phyloP scores from a whole-genome alignment of 2,329 filamentous ascomycete genomes.

The Fusarium piperis region DNA sequence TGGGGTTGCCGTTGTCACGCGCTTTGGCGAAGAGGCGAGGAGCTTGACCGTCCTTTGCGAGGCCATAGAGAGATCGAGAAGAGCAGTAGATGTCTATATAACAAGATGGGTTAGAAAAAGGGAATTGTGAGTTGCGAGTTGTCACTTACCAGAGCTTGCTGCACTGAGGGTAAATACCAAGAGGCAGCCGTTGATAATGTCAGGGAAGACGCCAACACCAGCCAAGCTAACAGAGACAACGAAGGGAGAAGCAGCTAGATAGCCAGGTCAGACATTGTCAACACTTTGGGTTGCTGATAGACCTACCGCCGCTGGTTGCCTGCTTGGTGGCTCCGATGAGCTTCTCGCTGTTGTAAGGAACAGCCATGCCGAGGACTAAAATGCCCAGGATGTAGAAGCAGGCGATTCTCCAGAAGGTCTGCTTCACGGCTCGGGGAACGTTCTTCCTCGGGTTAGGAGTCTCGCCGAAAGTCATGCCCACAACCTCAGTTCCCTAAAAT shows the following conservation, averaged over 20 bases:
- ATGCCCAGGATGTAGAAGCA: slow-evolving; percentile 40
- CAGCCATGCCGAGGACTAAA: slow-evolving; percentile 38
- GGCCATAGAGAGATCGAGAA: slow-evolving; percentile 49
- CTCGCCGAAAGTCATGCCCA: slow-evolving; percentile 33
- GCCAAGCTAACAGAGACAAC: slow-evolving; percentile 36
- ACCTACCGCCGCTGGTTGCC: slow-evolving; percentile 19
- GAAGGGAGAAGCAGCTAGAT: slow-evolving; percentile 34
- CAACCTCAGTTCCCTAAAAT: slow-evolving; percentile 20
- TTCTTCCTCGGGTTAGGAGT: slow-evolving; percentile 38
- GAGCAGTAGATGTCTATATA: slow-evolving; percentile 47
- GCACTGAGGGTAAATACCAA: slow-evolving; percentile 41
- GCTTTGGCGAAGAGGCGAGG: slow-evolving; percentile 40
- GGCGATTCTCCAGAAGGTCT: slow-evolving; percentile 41
- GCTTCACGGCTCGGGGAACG: slow-evolving; percentile 36
- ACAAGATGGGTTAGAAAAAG: neutral
- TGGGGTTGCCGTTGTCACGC: slow-evolving; percentile 52
- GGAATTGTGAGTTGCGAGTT: slow-evolving; percentile 57
- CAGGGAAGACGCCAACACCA: slow-evolving; percentile 29
- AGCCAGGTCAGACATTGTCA: neutral
- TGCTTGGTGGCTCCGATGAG: slow-evolving; percentile 26
- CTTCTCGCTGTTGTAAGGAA: slow-evolving; percentile 36
- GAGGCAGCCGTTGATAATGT: slow-evolving; percentile 39
- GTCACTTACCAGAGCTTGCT: slow-evolving; percentile 9
- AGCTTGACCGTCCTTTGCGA: slow-evolving; percentile 53
- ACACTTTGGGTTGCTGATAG: neutral